A percentile compares a stretch with the other conserved stretches of the same genome.
Conservation (phyloP, 2,329 filamentous ascomycete genomes). For the Endoconidiophora laricicola region DNA sequence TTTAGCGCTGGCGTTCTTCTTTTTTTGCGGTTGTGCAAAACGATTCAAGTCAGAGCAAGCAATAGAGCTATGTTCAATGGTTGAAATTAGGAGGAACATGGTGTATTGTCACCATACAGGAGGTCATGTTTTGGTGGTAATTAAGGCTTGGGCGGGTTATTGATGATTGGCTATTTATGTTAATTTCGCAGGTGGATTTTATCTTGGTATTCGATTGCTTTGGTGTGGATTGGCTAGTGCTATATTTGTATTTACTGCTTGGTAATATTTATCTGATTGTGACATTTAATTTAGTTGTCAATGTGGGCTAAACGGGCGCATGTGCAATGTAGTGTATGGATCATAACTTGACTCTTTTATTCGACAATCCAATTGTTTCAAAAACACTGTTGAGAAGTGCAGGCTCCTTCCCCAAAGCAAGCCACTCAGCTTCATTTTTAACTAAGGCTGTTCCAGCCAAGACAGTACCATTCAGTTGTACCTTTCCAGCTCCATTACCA, state of each 20-base stretch:
- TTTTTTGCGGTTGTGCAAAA: not conserved
- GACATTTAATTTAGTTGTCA: not conserved
- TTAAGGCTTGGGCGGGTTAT: too few species aligned
- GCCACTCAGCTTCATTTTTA: slow-evolving; percentile 41
- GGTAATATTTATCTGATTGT: not conserved
- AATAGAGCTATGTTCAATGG: not conserved
- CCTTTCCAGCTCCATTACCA: slow-evolving; percentile 20
- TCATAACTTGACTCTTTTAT: too few species aligned
- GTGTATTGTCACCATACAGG: too few species aligned
- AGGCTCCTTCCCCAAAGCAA: slow-evolving; percentile 28
- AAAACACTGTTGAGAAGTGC: slow-evolving; percentile 13
- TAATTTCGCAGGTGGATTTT: not conserved
- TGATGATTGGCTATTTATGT: not conserved
- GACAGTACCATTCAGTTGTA: slow-evolving; percentile 45
- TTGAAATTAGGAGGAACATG: not conserved
- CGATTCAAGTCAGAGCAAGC: too few species aligned
- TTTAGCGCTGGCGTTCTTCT: not conserved
- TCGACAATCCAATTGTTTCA: slow-evolving; percentile 18
- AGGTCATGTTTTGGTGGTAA: too few species aligned
- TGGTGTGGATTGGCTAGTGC: not conserved
- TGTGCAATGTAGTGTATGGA: not conserved
- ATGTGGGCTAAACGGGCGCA: too few species aligned
- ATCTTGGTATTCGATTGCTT: not conserved
- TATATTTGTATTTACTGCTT: not conserved
- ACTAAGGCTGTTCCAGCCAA: slow-evolving; percentile 47